Base-by-base conservation (phyloP, 768 basidiomycete genomes). In the Mycena haematopus region DNA sequence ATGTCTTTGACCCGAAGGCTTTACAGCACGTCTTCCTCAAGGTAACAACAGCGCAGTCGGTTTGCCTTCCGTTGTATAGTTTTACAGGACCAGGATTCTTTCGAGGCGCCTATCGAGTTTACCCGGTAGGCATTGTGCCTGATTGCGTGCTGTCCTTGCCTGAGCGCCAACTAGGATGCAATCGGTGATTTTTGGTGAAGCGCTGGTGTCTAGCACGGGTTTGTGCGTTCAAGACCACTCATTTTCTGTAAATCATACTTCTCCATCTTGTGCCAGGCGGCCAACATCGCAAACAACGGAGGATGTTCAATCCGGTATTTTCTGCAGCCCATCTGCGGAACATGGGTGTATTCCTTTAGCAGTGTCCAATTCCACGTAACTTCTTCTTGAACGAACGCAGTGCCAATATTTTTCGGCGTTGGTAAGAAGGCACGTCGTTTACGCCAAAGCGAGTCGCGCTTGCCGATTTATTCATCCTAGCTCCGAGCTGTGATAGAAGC, bases 231-330 rank as follows among this genome's bases (percentile, higher is more conserved):
- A 4, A 31, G 4, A 9, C 29, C 29, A 31, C 4, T 4, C 4
- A 31, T 31, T 9, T 11, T 31, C 15, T 35, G 22, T 10, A 24
- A 25, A 31, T 33, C 31, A 33, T 33, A 42, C 2, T 5, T 52
- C 21, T 13, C 1, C n/a, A 36, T 14, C 6, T 13, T 14, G 36
- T 7, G 13, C 11, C 38, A 80, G 80, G 80, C 14, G 77, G 79
- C 19, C 74, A 76, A 14, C 29, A 31, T 4, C 29, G 29, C 29
- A 77, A 72, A 45, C 80, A 80, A 62, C 71, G 80, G 29, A 81
- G 79, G 62, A 75, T 81, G 68, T 67, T 82, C 19, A 81, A 78
- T 54, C 40, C 17, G 15, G n/a, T 42, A 17, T 83, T 83, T 62
- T 79, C 79, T 1, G 69, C 69, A 13, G 65, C 69, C 0, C 78